Base-by-base conservation (phyloP, 2,329 filamentous ascomycete genomes). In the Aureobasidium mangrovei region DNA sequence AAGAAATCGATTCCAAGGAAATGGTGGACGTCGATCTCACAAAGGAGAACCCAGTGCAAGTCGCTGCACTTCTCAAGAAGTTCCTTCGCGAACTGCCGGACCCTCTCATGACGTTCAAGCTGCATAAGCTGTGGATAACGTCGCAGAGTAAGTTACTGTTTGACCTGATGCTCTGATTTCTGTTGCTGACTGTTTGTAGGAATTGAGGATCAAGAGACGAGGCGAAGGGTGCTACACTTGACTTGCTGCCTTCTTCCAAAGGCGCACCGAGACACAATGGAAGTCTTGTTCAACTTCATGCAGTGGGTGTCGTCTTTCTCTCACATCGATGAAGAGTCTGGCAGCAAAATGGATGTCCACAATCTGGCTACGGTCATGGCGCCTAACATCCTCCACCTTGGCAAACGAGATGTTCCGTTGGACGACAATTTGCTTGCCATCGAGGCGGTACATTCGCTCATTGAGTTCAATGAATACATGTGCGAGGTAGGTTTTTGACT, bases 291-390 rank as follows among this genome's bases (percentile, higher is more conserved):
- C 72, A 87, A 84, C 48, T 98, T 98, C 77, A 78, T 98, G 44
- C 95, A 95, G 65, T 98, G 93, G 91, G 89, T 91, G 4, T 90
- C 91, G 4, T 95, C 91, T 1, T 98, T 98, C 75, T 91, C 94
- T 59, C 91, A 96, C 65, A 84, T 98, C 10, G 93, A 98, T 63
- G 93, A 98, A 65, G 93, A 98, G 67, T 87, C 86, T 26, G 93
- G 93, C 28, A 96, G 91, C 62, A 96, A 97, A 77, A 98, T 98
- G 93, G 93, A 98, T 68, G 87, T 95, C 52, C 90, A 95, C 74
- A 98, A 98, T 65, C 79, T 98, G 59, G 89, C 93, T 3, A 97
- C 94, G 3, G 93, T 98, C 59, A 96, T 98, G 69, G 91, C 91
- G 4, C 93, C 93, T 0, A 98, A 98, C 64, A 89, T 98, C 58